Percentiles rank a stretch among this genome's conserved stretches.
Evolutionary conservation across 192 early-diverging fungal genomes (phyloP).

Genomic region (Coemansia sp.): DNA sequence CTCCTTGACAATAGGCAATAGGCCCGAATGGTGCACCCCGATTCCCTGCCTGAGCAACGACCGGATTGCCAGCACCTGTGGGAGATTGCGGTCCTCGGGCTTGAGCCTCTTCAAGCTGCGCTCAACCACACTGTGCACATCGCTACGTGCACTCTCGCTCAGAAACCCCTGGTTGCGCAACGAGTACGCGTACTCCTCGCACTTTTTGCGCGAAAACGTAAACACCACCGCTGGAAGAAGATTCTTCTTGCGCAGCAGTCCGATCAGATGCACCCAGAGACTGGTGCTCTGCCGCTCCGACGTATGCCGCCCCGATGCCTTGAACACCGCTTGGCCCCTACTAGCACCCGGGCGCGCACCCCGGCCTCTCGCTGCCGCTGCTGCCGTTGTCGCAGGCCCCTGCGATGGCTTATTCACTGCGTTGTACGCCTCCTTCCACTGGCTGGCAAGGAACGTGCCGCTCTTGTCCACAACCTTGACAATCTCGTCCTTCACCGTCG

Average conservation of each 20-base stretch:
- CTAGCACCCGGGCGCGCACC: constrained; percentile 23
- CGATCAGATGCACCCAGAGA: constrained; percentile 79
- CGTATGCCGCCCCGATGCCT: constrained; percentile 40
- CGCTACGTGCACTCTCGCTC: constrained; percentile 72
- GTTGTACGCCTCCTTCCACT: constrained; percentile 76
- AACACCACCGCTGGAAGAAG: constrained; percentile 91
- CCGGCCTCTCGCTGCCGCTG: constrained; percentile 51
- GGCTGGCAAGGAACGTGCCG: constrained; percentile 45
- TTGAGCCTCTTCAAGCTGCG: constrained; percentile 76
- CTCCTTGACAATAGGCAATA: constrained; percentile 98
- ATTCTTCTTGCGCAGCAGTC: constrained; percentile 68
- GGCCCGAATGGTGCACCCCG: constrained; percentile 95
- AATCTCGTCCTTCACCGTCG: constrained; percentile 63
- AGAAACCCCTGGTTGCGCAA: constrained; percentile 83
- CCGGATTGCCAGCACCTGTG: constrained; percentile 84
- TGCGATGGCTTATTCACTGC: constrained; percentile 65
- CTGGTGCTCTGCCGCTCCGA: constrained; percentile 64
- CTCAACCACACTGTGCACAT: constrained; percentile 88
- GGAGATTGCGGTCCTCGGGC: constrained; percentile 80
- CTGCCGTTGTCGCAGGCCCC: constrained; percentile 7
- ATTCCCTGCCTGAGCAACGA: constrained; percentile 88
- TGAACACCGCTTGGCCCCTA: constrained; percentile 51
- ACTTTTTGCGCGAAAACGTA: constrained; percentile 92
- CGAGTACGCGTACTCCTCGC: constrained; percentile 84
- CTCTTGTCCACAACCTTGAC: constrained; percentile 85